Conservation (phyloP, 2,329 filamentous ascomycete genomes). For the Epichloe sp. region DNA sequence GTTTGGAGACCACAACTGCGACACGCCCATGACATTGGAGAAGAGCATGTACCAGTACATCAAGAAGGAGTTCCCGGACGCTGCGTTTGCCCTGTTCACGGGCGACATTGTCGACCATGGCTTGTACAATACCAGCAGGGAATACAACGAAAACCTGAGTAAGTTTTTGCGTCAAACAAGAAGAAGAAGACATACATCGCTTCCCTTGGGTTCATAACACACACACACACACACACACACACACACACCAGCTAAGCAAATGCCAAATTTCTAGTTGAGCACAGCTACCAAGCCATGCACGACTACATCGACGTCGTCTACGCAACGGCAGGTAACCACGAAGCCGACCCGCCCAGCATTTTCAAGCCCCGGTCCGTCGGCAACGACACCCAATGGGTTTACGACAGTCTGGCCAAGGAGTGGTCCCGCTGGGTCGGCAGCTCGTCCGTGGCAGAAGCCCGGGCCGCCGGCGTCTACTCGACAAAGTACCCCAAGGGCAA, state of each 20-base stretch:
- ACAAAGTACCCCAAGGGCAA: constrained; percentile 30
- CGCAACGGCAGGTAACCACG: constrained; percentile 44
- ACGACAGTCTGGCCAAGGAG: constrained; percentile 30
- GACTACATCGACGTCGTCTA: constrained; percentile 31
- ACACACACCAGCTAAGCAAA: not conserved
- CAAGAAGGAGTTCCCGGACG: constrained; percentile 27
- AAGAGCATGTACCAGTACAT: constrained; percentile 42
- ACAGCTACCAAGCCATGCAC: constrained; percentile 34
- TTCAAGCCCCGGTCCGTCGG: constrained; percentile 29
- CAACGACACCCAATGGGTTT: constrained; percentile 36
- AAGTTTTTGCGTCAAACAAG: constrained; percentile 1
- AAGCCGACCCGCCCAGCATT: constrained; percentile 38
- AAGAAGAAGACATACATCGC: too few species aligned
- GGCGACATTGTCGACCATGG: constrained; percentile 43
- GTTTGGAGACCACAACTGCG: constrained; percentile 38
- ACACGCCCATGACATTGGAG: constrained; percentile 35
- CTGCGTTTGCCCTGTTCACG: constrained; percentile 41
- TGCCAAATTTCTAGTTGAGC: constrained; percentile 19
- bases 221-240: too few species aligned
- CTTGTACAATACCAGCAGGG: constrained; percentile 28
- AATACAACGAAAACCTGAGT: constrained; percentile 19
- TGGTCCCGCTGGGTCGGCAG: constrained; percentile 36
- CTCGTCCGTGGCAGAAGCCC: constrained; percentile 17
- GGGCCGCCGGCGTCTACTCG: constrained; percentile 36
- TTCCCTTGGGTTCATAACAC: too few species aligned